Conservation (phyloP, 1,139 yeast species). For the Diutina siamensis region DNA sequence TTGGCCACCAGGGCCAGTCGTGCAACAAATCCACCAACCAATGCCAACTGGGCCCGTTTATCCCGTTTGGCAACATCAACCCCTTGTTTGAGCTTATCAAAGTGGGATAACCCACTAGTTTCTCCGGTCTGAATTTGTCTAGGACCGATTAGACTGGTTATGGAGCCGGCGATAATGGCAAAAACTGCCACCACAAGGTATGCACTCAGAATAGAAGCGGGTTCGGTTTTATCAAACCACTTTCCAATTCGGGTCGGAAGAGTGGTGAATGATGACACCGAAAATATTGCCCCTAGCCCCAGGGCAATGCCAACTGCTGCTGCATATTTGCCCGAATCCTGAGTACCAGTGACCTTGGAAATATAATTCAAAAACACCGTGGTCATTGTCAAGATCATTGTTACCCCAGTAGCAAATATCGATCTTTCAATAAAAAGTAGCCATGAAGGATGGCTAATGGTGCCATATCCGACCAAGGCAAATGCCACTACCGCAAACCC, state of each 20-base stretch:
- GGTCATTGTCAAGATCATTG: slow-evolving; percentile 39
- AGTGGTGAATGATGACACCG: slow-evolving; percentile 39
- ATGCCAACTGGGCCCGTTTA: slow-evolving; percentile 36
- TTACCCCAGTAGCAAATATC: slow-evolving; percentile 48
- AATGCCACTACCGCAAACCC: slow-evolving; percentile 39
- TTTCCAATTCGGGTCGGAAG: slow-evolving; percentile 31
- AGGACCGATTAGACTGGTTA: slow-evolving; percentile 16
- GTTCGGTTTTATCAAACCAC: slow-evolving; percentile 14
- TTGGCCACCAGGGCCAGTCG: slow-evolving; percentile 53
- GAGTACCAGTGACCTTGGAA: slow-evolving; percentile 6
- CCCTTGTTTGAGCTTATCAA: slow-evolving; percentile 32
- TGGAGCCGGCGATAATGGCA: slow-evolving; percentile 26
- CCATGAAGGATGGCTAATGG: slow-evolving; percentile 14
- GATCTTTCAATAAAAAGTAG: slow-evolving; percentile 44
- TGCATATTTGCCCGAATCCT: slow-evolving; percentile 41
- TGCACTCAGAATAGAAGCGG: slow-evolving; percentile 30
- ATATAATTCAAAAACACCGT: slow-evolving; percentile 42
- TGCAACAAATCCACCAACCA: slow-evolving; percentile 52
- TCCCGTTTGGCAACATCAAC: slow-evolving; percentile 21
- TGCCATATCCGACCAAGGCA: slow-evolving; percentile 39
- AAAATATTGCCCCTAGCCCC: slow-evolving; percentile 59
- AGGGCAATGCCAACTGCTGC: slow-evolving; percentile 53
- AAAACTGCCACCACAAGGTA: slow-evolving; percentile 37
- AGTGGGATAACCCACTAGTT: slow-evolving; percentile 11
- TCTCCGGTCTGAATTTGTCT: slow-evolving; percentile 29